Evolutionary conservation across 805 yeast genomes (phyloP).

Genomic region (Jamesozyma gamospora): DNA sequence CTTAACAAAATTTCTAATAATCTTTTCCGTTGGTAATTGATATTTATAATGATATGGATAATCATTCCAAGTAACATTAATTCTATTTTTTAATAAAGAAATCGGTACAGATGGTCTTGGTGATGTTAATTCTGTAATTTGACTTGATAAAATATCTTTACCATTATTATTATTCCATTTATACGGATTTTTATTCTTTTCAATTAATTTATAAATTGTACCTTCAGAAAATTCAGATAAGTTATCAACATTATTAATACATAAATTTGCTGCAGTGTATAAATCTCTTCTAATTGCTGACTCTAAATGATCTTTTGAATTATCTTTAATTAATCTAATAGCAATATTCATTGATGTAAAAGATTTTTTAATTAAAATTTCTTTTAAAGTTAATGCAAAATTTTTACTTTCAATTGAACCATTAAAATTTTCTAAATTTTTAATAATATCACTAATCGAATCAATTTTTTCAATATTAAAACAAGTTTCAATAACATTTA

Average conservation of each 20-base stretch:
- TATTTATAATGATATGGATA: constrained; percentile 36
- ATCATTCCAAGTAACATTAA: constrained; percentile 33
- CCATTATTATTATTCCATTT: constrained; percentile 36
- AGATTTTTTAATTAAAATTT: constrained; percentile 54
- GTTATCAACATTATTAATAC: constrained; percentile 34
- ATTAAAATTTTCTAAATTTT: constrained; percentile 40
- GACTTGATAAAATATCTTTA: constrained; percentile 4
- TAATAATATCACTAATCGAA: constrained; percentile 43
- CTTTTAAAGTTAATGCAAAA: constrained; percentile 53
- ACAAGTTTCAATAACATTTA: constrained; percentile 56
- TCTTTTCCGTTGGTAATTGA: constrained; percentile 71
- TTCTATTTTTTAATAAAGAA: constrained; percentile 22
- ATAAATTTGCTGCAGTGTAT: constrained; percentile 66
- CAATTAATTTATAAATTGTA: constrained; percentile 52
- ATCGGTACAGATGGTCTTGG: constrained; percentile 28
- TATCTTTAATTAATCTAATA: constrained; percentile 54
- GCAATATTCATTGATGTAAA: constrained; percentile 72
- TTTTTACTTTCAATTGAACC: constrained; percentile 44
- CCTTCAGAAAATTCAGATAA: constrained; percentile 56
- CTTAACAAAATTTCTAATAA: constrained; percentile 53
- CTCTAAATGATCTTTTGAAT: constrained; percentile 46
- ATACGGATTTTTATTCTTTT: constrained; percentile 46
- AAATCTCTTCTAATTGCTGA: constrained; percentile 66
- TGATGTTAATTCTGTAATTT: constrained; percentile 17
- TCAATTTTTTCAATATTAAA: constrained; percentile 41